Base-by-base conservation (phyloP, 2,329 filamentous ascomycete species). In the Penicillium paneum region DNA sequence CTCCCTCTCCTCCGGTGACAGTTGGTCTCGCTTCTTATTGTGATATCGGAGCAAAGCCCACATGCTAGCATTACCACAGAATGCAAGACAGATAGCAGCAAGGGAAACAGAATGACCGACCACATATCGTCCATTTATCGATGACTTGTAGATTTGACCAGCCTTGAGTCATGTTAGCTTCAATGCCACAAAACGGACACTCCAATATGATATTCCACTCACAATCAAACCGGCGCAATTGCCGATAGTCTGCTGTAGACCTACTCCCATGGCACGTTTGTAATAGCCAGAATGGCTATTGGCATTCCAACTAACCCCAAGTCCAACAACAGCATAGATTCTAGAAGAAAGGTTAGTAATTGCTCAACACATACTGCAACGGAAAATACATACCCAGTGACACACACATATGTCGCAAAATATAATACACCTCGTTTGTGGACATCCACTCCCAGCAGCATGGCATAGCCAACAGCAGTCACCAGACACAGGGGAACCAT, bases 221-320 rank as follows among this genome's bases (percentile, higher is more conserved):
- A 57, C 55, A 26, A 57, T 57, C 32, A 57, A 31, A 21, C 55
- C 55, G 7, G 35, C 55, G 29, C 46, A 57, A 42, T 57, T 57
- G 26, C 55, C 55, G 13, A 57, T 57, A 15, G 52, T 51, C 29
- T 57, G 55, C 34, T 57, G 55, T 8, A 57, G 48, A 6, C 55
- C 55, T 6, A 57, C 55, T 12, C 52, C 55, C 55, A 57, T 57
- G 2, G 55, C 45, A 32, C 55, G 52, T 35, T 57, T 57, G 24
- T 57, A 57, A 19, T 57, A 57, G 11, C 55, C 55, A 11, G 55
- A 54, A 40, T 57, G 55, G 8, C 55, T 57, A 13, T 57, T 57
- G 15, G 55, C 55, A n/a, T 57, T 57, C 55, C 55, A 57, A 17
- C 52, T 55, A 4, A 57, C 55, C 3, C 55, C 55, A 3, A 57